These are phyloP conservation scores for Pouteria glomerata DNA, from an alignment of 148 eudicot species.

Conservation along the genomic window DNA sequence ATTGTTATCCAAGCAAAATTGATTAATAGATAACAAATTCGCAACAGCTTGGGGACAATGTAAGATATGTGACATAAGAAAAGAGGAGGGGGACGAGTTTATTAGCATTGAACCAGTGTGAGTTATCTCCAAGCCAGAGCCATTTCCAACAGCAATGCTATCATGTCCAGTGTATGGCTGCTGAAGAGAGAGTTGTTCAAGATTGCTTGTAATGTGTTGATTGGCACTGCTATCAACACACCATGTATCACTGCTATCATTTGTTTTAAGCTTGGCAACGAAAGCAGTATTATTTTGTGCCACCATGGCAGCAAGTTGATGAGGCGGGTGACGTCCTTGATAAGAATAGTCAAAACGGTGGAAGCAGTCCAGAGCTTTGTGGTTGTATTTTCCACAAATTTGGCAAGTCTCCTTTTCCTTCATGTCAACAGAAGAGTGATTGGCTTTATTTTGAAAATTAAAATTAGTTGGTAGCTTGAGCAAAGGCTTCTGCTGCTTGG, in stretches of 20 bases:
- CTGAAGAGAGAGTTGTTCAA: background rate
- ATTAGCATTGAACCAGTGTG: background rate
- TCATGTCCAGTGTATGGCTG: background rate
- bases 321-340: background rate
- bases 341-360: background rate
- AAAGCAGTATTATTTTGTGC: too few species aligned
- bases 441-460: too few species aligned
- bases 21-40: background rate
- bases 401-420: background rate
- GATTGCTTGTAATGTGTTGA: background rate
- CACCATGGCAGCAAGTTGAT: background rate
- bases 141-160: background rate
- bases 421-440: background rate
- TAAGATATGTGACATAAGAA: background rate
- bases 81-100: background rate
- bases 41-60: background rate
- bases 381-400: background rate
- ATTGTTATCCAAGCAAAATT: too few species aligned
- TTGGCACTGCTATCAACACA: background rate
- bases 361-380: background rate
- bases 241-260: background rate
- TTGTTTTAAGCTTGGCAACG: too few species aligned
- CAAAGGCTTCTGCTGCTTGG: too few species aligned
- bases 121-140: background rate
- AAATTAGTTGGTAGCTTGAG: too few species aligned